Conservation (phyloP, 2,329 filamentous ascomycete genomes). For the Venturia carpophila region DNA sequence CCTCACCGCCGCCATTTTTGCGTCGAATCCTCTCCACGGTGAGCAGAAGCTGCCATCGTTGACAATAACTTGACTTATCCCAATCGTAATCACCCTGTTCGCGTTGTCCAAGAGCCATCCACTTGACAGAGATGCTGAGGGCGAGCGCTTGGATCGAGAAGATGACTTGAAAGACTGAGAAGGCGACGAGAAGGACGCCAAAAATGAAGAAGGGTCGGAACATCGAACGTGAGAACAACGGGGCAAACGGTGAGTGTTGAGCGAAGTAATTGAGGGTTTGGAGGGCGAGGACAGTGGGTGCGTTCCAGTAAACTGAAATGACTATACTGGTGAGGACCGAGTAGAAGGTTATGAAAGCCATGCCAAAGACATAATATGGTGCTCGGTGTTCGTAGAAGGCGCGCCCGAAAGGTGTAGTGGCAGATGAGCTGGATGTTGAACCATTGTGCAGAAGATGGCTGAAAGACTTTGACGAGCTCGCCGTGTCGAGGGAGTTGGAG, state of each 20-base stretch:
- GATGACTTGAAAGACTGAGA: slow-evolving; percentile 37
- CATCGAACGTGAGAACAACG: slow-evolving; percentile 27
- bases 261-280: slow-evolving; percentile 37
- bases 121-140: slow-evolving; percentile 43
- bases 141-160: slow-evolving; percentile 39
- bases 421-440: slow-evolving; percentile 18
- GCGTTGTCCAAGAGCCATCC: slow-evolving; percentile 45
- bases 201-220: slow-evolving; percentile 35
- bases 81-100: slow-evolving; percentile 49
- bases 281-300: slow-evolving; percentile 41
- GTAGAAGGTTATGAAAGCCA: slow-evolving; percentile 44
- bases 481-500: neutral
- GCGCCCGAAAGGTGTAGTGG: slow-evolving; percentile 44
- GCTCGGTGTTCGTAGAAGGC: slow-evolving; percentile 48
- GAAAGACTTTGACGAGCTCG: slow-evolving; percentile 23
- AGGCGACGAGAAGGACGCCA: slow-evolving; percentile 33
- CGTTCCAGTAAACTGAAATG: slow-evolving; percentile 46
- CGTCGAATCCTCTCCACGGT: slow-evolving; percentile 45
- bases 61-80: slow-evolving; percentile 50
- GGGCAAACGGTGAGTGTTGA: slow-evolving; percentile 24
- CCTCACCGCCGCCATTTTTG: slow-evolving; percentile 43
- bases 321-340: slow-evolving; percentile 41
- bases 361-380: slow-evolving; percentile 44
- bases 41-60: slow-evolving; percentile 51
- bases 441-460: slow-evolving; percentile 21